Evolutionary conservation across 345 rosid species (phyloP), one percentile per base, ranked within the genome.

Genomic region (Raphanus raphanistrum): DNA sequence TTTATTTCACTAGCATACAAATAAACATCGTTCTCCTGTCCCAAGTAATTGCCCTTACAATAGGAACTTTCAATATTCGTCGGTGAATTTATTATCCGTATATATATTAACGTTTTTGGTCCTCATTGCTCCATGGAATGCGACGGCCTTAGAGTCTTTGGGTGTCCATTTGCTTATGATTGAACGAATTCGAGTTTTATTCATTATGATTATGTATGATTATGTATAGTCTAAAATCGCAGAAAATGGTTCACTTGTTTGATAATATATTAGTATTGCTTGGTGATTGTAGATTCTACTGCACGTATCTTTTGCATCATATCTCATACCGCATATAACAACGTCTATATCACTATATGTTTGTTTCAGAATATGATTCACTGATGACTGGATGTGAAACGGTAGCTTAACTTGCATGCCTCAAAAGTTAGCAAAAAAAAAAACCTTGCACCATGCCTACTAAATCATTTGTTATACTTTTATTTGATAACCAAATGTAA

Each of bases 1-100:
- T 68, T 10, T 76, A 8, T 69, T 69, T 62, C 63, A 76, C 74
- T 69, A 48, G 41, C 17, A 50, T 61, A 76, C 69, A 69, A 61
- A 76, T 28, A 60, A 45, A 61, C 27, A 32, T 68, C 48, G 13
- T 41, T 45, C 26, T 17, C 27, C 13, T 61, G 25, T 45, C 60
- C 45, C n/a, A 7, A 7, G 10, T 58, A 75, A 15, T 66, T 74
- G 43, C 58, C 17, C 60, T 76, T 68, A 60, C 36, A 21, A 3
- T 61, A 25, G 50, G 62, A 43, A 66, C 16, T 11, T 32, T n/a
- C 13, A 58, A 67, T 43, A 5, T 31, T 43, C 36, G 29, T 41
- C 66, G 27, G 74, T 61, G 68, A 68, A 68, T 76, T 45, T 59
- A 43, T n/a, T 45, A 72, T 52, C 63, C 38, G 11, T 52, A 73